Conservation (phyloP, 176 grass and related monocot genomes). For the Pharus latifolius region DNA sequence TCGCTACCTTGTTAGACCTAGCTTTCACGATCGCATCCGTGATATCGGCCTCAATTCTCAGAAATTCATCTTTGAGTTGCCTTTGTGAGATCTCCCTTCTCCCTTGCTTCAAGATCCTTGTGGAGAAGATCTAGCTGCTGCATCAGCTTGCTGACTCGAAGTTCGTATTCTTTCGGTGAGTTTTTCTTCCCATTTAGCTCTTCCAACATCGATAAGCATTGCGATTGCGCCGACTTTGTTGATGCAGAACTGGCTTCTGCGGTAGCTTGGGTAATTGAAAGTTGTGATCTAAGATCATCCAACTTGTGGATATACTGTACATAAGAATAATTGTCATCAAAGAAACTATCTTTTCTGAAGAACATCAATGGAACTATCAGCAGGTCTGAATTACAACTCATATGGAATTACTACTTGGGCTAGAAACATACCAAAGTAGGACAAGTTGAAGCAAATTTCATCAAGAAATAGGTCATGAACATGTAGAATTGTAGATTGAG, state of each 20-base stretch:
- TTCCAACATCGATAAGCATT: constrained; percentile 17
- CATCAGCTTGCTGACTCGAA: constrained; percentile 17
- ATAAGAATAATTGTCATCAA: neutral
- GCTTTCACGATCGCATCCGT: constrained; percentile 1
- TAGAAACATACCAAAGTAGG: neutral
- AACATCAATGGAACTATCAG: neutral
- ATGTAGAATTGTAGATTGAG: neutral
- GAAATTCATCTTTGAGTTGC: constrained; percentile 14
- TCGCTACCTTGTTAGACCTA: constrained; percentile 10
- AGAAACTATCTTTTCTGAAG: neutral
- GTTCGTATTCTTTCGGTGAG: constrained; percentile 13
- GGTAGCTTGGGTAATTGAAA: constrained; percentile 29
- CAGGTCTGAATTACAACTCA: too few relatives aligned
- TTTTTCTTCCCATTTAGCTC: constrained; percentile 20
- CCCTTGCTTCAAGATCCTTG: constrained; percentile 12
- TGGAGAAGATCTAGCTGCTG: constrained; percentile 35
- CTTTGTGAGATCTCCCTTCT: constrained; percentile 21
- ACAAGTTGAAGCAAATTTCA: neutral
- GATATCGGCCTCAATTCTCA: constrained; percentile 28
- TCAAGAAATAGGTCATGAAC: too few relatives aligned
- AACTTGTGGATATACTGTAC: constrained; percentile 21
- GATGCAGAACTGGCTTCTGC: constrained; percentile 30
- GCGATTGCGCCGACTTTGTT: constrained; percentile 19
- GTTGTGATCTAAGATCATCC: constrained; percentile 31
- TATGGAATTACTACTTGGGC: too few relatives aligned